phyloP scores from a whole-genome alignment of 495 filamentous ascomycete genomes.

The Trichoderma orchidacearum region DNA sequence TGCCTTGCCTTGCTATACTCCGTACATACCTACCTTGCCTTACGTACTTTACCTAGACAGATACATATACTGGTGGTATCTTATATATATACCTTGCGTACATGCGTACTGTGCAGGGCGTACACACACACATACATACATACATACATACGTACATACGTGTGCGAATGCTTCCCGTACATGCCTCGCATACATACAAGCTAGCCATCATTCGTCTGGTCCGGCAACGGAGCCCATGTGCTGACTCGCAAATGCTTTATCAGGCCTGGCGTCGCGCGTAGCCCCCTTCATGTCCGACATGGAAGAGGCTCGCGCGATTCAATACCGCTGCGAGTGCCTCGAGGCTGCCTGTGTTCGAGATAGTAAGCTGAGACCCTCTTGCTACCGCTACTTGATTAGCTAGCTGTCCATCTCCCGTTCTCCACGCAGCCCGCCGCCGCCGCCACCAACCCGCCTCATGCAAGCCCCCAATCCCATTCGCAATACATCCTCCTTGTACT shows the following conservation, averaged over 20 bases:
- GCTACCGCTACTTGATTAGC: background rate
- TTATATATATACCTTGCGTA: too few species aligned
- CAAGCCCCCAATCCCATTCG: slow-evolving; percentile 1
- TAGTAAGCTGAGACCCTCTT: slow-evolving; percentile 16
- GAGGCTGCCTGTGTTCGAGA: slow-evolving; percentile 31
- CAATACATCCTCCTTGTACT: background rate
- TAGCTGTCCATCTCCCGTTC: slow-evolving; percentile 1
- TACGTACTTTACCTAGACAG: background rate
- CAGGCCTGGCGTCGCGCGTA: slow-evolving; percentile 28
- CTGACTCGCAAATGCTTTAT: slow-evolving; percentile 14
- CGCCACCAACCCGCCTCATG: slow-evolving; percentile 1
- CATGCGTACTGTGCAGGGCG: too few species aligned
- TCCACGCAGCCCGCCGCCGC: background rate
- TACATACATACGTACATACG: background rate
- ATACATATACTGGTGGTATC: too few species aligned
- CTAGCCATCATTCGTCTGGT: background rate
- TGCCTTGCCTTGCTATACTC: background rate
- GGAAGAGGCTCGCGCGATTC: slow-evolving; percentile 32
- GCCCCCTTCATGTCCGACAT: slow-evolving; percentile 27
- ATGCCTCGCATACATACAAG: background rate
- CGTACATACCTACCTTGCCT: background rate
- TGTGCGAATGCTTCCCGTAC: background rate
- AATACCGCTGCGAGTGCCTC: slow-evolving; percentile 37
- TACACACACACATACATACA: too few species aligned
- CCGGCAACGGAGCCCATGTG: slow-evolving; percentile 2